Percentiles rank a stretch among this genome's conserved stretches.
Evolutionary conservation across 2,329 filamentous ascomycete genomes (phyloP).

Genomic region (Blumeria graminis): DNA sequence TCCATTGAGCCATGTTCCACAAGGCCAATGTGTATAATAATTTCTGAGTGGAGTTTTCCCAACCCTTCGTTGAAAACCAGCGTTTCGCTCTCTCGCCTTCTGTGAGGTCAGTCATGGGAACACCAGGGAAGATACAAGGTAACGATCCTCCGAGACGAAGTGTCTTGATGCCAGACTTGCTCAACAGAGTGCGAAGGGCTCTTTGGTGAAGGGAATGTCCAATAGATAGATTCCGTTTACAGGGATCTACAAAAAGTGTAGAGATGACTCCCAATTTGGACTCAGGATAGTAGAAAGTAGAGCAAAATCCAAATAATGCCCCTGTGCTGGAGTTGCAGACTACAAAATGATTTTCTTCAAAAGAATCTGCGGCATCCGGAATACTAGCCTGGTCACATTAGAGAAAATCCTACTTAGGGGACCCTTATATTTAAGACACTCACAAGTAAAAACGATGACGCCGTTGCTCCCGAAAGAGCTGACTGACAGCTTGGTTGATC

Average conservation of each 20-base stretch:
- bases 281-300: conserved; percentile 54
- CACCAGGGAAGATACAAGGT: conserved; percentile 67
- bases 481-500: conserved; percentile 41
- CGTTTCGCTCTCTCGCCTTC: conserved; percentile 25
- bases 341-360: conserved; percentile 71
- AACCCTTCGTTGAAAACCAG: conserved; percentile 81
- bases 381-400: conserved; percentile 1
- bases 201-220: conserved; percentile 73
- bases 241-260: conserved; percentile 71
- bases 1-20: conserved; percentile 33
- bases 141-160: conserved; percentile 63
- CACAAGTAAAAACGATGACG: conserved; percentile 51
- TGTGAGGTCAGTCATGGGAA: conserved; percentile 38
- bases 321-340: conserved; percentile 85
- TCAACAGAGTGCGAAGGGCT: conserved; percentile 55
- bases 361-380: conserved; percentile 26
- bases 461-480: conserved; percentile 36
- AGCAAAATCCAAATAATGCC: conserved; percentile 75
- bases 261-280: conserved; percentile 40
- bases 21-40: conserved; percentile 40
- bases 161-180: conserved; percentile 48
- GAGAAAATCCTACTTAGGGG: not conserved
- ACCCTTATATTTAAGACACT: not conserved
- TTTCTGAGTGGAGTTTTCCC: conserved; percentile 46
- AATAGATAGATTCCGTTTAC: conserved; percentile 68